These are phyloP conservation scores for Echeveria elegans DNA, from an alignment of 164 flowering plant genomes.

Conservation along the genomic window DNA sequence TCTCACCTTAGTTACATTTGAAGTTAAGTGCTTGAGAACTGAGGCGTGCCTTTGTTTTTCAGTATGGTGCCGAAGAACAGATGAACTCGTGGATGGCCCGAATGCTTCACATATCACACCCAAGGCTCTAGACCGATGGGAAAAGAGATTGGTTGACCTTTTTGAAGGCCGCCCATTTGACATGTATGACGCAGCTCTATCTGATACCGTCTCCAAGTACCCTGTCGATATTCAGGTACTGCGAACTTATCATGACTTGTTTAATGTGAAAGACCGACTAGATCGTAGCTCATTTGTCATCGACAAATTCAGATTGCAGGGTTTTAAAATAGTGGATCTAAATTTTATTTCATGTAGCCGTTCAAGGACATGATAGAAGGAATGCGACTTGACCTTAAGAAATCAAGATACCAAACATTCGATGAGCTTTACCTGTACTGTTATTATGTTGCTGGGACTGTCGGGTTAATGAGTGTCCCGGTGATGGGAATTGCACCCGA, in stretches of 20 bases:
- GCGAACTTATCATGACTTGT: background rate
- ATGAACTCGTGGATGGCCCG: constrained; percentile 95
- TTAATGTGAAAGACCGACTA: background rate
- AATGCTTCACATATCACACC: constrained; percentile 95
- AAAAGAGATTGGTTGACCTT: background rate
- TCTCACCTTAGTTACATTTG: too few relatives aligned
- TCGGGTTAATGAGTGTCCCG: constrained; percentile 90
- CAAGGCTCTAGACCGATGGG: constrained; percentile 55
- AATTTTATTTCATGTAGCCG: constrained; percentile 45
- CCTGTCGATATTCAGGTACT: constrained; percentile 84
- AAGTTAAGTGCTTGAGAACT: background rate
- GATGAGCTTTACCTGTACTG: constrained; percentile 86
- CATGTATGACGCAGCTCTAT: constrained; percentile 4
- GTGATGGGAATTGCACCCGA: constrained; percentile 84
- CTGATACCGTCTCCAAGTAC: constrained; percentile 73
- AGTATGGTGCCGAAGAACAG: constrained; percentile 98
- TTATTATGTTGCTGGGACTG: constrained; percentile 96
- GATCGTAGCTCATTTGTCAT: background rate
- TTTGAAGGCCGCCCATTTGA: background rate
- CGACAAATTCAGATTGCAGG: background rate
- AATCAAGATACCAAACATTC: constrained; percentile 80
- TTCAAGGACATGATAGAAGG: constrained; percentile 95
- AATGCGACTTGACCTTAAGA: constrained; percentile 79
- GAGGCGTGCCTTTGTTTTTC: constrained; percentile 9
- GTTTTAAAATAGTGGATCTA: background rate